Base-by-base conservation (phyloP, 2,329 filamentous ascomycete genomes). In the Colletotrichum cuscutae region DNA sequence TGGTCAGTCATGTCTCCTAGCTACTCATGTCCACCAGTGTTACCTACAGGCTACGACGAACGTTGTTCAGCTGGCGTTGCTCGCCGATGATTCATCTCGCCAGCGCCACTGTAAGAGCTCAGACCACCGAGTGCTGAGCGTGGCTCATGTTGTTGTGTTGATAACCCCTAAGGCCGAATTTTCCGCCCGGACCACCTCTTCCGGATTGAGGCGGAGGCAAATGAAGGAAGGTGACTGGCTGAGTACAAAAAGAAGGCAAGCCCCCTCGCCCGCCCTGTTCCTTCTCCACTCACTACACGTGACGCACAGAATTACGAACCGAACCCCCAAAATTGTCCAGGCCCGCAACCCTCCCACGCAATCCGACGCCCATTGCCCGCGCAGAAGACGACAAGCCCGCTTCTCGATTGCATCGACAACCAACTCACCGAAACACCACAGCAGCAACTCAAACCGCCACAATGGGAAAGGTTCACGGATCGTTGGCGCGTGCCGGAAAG, bases 401-500 rank as follows among this genome's bases (percentile, higher is more conserved):
- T 49, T 46, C 62, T 28, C 65, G 54, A 56, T 54, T 65, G 60
- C 66, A 69, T 71, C 71, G 71, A 73, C 71, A 73, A 72, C 68
- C 71, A 37, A 71, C 68, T 73, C 52, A 73, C 71, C 57, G 57
- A 67, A 71, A 67, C 46, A 68, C 63, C 30, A 67, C 71, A 73
- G 60, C 74, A 76, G 64, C 68, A 71, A 72, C 74, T 66, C 70
- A 72, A 71, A 76, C 77, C 76, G 69, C 74, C 75, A 75, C 73
- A 78, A 77, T 82, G 81, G 81, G 81, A 79, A 82, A 82, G 77
- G 81, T 96, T 87, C 94, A 96, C 93, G 94, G 94, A 86, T 97
- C 94, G 85, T 93, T 97, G 87, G 94, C 94, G 86, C 94, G 94
- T 95, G 94, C 94, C 66, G 95, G 95, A 89, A 97, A 97, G 91